Base-by-base conservation (phyloP, 345 rosid genomes). In the Reutealis trisperma region DNA sequence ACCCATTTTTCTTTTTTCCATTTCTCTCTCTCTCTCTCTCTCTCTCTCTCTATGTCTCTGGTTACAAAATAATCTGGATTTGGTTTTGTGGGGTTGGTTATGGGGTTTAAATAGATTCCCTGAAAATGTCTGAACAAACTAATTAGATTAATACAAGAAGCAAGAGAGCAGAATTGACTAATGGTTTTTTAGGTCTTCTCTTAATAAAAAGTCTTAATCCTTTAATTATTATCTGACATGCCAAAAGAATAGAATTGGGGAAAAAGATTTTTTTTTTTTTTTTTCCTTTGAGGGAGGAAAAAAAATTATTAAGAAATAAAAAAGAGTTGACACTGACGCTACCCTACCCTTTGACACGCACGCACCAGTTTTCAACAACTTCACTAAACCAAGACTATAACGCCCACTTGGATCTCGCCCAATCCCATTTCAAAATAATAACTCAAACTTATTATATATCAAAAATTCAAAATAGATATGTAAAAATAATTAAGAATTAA, bases 321-420 rank as follows among this genome's bases (percentile, higher is more conserved):
- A 52, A 61, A 77, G 79, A 57, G 76, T 78, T 78, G 83, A 79
- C 83, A 73, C 51, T 25, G 72, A 58, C 69, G 16, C 62, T 67
- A 62, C 72, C 16, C 62, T 67, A 62, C 72, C 77, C 79, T 74
- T 79, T 73, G 70, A 78, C 58, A 11, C 58, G 54, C 75, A 63
- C 61, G 68, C 51, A 47, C 51, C 4, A 9, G 11, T 47, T 60
- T 75, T 76, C 80, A 77, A 70, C 75, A 42, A 42, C 44, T 68
- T 61, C 42, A 61, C 58, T 65, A 19, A 54, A 9, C 63, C 24
- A 69, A 77, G 60, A 78, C 27, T 67, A 64, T 73, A 83, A 83
- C 81, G 83, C 79, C 67, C 45, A 77, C 81, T 15, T 55, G 64
- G 74, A 78, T 78, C 67, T 60, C 75, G 70, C 58, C 47, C 63